Evolutionary conservation across 2,329 filamentous ascomycete species (phyloP).

Genomic region (Nectriaceae sp.): DNA sequence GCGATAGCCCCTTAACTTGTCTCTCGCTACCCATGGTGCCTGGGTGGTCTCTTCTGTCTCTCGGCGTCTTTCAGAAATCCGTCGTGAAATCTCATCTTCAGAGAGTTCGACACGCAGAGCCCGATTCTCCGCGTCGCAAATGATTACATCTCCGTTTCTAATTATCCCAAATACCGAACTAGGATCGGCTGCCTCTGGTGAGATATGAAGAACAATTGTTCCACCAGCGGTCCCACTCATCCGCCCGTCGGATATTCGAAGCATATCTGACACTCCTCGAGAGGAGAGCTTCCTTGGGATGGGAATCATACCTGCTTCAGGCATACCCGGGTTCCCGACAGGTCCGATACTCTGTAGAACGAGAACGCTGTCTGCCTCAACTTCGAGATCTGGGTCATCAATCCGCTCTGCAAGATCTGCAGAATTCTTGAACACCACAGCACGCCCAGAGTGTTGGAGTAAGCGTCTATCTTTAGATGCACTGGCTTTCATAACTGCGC

Average conservation of each 20-base stretch:
- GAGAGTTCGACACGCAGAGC: conserved; percentile 61
- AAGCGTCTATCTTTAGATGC: conserved; percentile 73
- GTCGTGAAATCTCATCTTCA: conserved; percentile 66
- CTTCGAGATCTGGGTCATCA: conserved; percentile 60
- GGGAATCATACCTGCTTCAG: conserved; percentile 69
- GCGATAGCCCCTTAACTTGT: conserved; percentile 54
- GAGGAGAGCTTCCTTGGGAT: conserved; percentile 77
- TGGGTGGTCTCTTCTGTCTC: conserved; percentile 27
- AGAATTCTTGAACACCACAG: conserved; percentile 71
- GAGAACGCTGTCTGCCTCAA: conserved; percentile 62
- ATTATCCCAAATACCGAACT: conserved; percentile 79
- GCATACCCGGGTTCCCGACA: conserved; percentile 90
- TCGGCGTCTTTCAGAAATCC: conserved; percentile 63
- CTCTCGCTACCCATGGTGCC: conserved; percentile 37
- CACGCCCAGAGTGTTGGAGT: conserved; percentile 46
- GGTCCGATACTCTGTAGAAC: conserved; percentile 89
- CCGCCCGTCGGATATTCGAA: conserved; percentile 82
- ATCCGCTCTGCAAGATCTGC: conserved; percentile 72
- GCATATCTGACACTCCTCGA: conserved; percentile 74
- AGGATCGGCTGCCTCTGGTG: conserved; percentile 78
- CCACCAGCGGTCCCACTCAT: conserved; percentile 88
- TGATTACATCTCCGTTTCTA: conserved; percentile 73
- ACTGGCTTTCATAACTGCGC: conserved; percentile 88
- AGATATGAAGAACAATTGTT: conserved; percentile 86
- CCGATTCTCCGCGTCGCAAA: conserved; percentile 72